Evolutionary conservation across 176 grass and related monocot genomes (phyloP).

Genomic region (Alloteropsis semialata): DNA sequence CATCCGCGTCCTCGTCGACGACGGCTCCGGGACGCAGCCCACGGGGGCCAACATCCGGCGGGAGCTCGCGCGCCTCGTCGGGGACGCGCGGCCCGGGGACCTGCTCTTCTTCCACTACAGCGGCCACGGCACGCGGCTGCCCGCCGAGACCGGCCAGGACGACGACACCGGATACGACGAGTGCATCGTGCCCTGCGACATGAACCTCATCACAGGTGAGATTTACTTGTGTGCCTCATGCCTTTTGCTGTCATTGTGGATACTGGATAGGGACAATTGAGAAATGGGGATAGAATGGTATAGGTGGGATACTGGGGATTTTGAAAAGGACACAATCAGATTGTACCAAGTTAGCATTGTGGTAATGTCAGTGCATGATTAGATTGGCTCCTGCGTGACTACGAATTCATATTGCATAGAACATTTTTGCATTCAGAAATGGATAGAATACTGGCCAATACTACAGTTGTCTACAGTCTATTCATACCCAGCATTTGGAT

Average conservation of each 20-base stretch:
- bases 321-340: background rate
- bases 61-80: constrained; percentile 58
- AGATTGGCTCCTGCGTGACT: background rate
- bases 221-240: background rate
- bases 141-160: constrained; percentile 79
- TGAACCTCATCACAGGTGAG: constrained; percentile 85
- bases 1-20: constrained; percentile 63
- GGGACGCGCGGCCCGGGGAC: constrained; percentile 55
- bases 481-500: background rate
- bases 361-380: background rate
- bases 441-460: background rate
- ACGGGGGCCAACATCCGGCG: constrained; percentile 51
- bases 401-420: background rate
- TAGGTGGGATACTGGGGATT: constrained; percentile 14
- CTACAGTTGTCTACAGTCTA: background rate
- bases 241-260: background rate
- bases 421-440: background rate
- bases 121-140: constrained; percentile 68
- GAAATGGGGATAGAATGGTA: constrained; percentile 1
- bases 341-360: background rate
- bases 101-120: constrained; percentile 89
- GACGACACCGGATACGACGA: constrained; percentile 93
- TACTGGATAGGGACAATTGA: background rate
- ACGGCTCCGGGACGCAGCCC: constrained; percentile 36
- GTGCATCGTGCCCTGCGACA: constrained; percentile 87